These are phyloP conservation scores for Hyaloperonospora arabidopsidis DNA, from an alignment of 352 stramenopile species.

Conservation along the genomic window DNA sequence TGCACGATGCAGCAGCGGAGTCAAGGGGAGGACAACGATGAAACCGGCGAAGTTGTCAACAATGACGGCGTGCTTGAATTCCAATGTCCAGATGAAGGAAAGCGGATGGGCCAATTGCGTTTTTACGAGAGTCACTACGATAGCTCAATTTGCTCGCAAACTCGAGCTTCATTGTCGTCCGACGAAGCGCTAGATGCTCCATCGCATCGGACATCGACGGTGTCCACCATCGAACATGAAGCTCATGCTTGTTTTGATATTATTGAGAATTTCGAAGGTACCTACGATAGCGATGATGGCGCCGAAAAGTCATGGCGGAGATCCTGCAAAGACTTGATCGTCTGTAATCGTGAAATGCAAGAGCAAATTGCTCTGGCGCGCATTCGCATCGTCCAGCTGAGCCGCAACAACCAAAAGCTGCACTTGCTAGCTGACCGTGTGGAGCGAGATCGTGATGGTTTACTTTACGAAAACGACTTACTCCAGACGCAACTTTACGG, in stretches of 20 bases:
- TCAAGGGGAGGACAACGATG: constrained; percentile 16
- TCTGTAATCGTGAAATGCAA: constrained; percentile 69
- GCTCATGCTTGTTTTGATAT: constrained; percentile 10
- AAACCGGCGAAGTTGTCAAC: constrained; percentile 25
- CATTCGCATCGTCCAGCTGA: constrained; percentile 54
- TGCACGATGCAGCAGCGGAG: constrained; percentile 17
- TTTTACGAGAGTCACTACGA: constrained; percentile 15
- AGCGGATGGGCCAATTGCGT: constrained; percentile 14
- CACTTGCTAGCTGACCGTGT: constrained; percentile 78
- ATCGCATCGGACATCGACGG: constrained; percentile 13
- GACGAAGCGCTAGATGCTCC: constrained; percentile 13
- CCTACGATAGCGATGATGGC: constrained; percentile 14
- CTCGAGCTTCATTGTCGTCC: constrained; percentile 13
- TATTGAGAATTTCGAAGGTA: constrained; percentile 14
- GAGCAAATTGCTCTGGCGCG: constrained; percentile 61
- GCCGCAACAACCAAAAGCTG: constrained; percentile 78
- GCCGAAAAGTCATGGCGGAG: constrained; percentile 50
- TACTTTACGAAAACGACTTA: constrained; percentile 78
- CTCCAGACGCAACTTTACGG: constrained; percentile 66
- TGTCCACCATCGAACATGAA: constrained; percentile 13
- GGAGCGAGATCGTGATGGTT: constrained; percentile 69
- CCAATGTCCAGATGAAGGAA: constrained; percentile 21
- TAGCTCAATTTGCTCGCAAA: not conserved
- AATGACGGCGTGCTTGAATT: constrained; percentile 25
- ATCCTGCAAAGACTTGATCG: constrained; percentile 69